These are phyloP conservation scores for Plasmodium adleri DNA, from an alignment of 169 alveolate genomes.

Conservation along the genomic window DNA sequence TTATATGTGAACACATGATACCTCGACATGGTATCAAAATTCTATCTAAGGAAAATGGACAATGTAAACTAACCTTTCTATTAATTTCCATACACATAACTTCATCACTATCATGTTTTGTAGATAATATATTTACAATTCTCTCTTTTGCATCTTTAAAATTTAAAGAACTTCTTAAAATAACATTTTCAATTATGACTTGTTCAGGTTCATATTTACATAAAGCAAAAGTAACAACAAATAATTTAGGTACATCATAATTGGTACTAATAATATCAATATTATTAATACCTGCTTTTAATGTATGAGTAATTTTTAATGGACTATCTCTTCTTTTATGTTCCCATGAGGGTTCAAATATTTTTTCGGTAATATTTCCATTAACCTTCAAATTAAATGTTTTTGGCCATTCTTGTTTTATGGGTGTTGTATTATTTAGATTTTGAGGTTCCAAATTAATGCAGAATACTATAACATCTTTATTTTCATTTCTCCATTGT, in stretches of 20 bases:
- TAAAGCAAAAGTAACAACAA: slow-evolving; percentile 82
- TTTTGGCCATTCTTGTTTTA: slow-evolving; percentile 88
- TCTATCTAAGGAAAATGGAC: slow-evolving; percentile 89
- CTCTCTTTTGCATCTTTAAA: slow-evolving; percentile 77
- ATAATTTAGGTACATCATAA: slow-evolving; percentile 79
- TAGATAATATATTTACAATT: slow-evolving; percentile 76
- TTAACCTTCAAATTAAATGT: slow-evolving; percentile 82
- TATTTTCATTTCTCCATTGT: slow-evolving; percentile 79
- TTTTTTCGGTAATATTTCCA: slow-evolving; percentile 78
- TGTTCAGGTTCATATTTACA: slow-evolving; percentile 85
- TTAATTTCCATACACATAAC: slow-evolving; percentile 88
- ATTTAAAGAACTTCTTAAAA: slow-evolving; percentile 73
- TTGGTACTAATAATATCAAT: slow-evolving; percentile 83
- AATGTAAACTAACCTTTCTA: slow-evolving; percentile 83
- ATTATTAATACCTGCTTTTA: slow-evolving; percentile 83
- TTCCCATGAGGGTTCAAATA: slow-evolving; percentile 90
- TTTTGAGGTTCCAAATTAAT: slow-evolving; percentile 70
- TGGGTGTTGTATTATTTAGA: slow-evolving; percentile 37
- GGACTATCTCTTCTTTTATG: slow-evolving; percentile 91
- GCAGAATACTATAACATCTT: slow-evolving; percentile 79
- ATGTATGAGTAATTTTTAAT: slow-evolving; percentile 84
- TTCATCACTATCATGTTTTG: slow-evolving; percentile 87
- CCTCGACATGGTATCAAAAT: slow-evolving; percentile 94
- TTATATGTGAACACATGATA: slow-evolving; percentile 90
- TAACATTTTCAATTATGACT: slow-evolving; percentile 77